A percentile compares a stretch with the other conserved stretches of the same genome.
Evolutionary conservation across 371 early-diverging fungal species (phyloP).

Genomic region (Saksenaea vasiformis): DNA sequence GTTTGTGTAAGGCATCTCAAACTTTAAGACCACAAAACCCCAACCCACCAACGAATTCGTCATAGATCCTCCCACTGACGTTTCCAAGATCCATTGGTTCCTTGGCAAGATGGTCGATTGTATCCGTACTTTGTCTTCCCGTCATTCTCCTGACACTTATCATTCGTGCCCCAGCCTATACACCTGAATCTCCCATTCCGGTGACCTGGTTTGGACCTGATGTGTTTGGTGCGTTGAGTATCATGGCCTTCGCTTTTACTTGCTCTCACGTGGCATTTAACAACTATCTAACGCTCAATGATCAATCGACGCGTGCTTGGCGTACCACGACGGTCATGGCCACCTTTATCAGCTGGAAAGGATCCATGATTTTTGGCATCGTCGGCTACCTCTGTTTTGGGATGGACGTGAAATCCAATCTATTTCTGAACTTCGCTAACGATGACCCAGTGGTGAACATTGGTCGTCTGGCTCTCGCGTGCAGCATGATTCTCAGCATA

Average conservation of each 20-base stretch:
- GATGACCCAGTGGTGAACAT: slow-evolving; percentile 55
- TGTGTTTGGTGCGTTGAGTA: slow-evolving; percentile 58
- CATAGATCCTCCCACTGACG: slow-evolving; percentile 39
- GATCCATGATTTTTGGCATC: slow-evolving; percentile 58
- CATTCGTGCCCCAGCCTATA: slow-evolving; percentile 46
- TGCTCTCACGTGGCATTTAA: slow-evolving; percentile 62
- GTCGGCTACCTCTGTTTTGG: slow-evolving; percentile 63
- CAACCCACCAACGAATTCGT: neutral
- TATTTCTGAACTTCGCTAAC: slow-evolving; percentile 58
- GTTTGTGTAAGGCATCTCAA: slow-evolving; percentile 19
- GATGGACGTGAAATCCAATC: slow-evolving; percentile 49
- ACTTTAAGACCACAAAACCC: neutral
- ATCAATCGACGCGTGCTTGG: slow-evolving; percentile 53
- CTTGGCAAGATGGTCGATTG: slow-evolving; percentile 41
- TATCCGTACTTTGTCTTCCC: slow-evolving; percentile 46
- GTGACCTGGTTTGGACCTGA: slow-evolving; percentile 51
- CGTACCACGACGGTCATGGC: slow-evolving; percentile 45
- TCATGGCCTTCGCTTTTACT: slow-evolving; percentile 67
- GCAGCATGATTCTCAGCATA: slow-evolving; percentile 59
- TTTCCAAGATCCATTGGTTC: slow-evolving; percentile 49
- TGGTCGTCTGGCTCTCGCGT: slow-evolving; percentile 55
- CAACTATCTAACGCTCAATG: slow-evolving; percentile 49
- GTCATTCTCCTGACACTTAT: slow-evolving; percentile 40
- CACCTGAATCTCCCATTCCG: slow-evolving; percentile 40
- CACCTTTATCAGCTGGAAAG: slow-evolving; percentile 46